Percentiles rank a stretch among this genome's conserved stretches.
phyloP scores from a whole-genome alignment of 78 protist genomes.

The Thecamonas trahens region DNA sequence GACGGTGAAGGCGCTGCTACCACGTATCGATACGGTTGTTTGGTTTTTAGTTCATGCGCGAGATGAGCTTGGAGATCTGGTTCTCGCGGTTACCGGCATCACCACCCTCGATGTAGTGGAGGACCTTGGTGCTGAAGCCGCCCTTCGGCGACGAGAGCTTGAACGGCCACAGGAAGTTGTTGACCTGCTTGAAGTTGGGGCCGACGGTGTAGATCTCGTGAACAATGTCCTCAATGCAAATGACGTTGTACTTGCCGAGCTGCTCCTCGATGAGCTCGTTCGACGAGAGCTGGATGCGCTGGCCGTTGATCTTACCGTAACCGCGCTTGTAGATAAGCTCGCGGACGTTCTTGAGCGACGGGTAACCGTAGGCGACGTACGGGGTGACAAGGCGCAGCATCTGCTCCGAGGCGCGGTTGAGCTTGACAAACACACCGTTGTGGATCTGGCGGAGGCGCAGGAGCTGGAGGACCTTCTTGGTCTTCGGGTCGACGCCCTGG shows the following conservation, averaged over 20 bases:
- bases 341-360: slow-evolving; percentile 87
- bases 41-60: slow-evolving; percentile 60
- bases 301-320: slow-evolving; percentile 77
- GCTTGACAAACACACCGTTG: slow-evolving; percentile 95
- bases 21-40: not conserved
- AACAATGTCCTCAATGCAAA: slow-evolving; percentile 98
- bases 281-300: slow-evolving; percentile 88
- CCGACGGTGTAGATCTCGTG: slow-evolving; percentile 98
- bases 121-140: slow-evolving; percentile 74
- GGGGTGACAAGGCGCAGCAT: slow-evolving; percentile 95
- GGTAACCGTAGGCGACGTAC: slow-evolving; percentile 97
- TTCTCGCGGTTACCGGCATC: slow-evolving; percentile 96
- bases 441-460: slow-evolving; percentile 97
- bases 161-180: slow-evolving; percentile 98
- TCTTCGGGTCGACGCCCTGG: slow-evolving; percentile 90
- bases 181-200: slow-evolving; percentile 87
- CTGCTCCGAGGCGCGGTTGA: slow-evolving; percentile 96
- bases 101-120: slow-evolving; percentile 98
- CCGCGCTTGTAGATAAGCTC: slow-evolving; percentile 99
- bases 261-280: slow-evolving; percentile 80
- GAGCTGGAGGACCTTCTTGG: slow-evolving; percentile 92
- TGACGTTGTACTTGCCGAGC: slow-evolving; percentile 79
- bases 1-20: too few species aligned
- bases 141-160: slow-evolving; percentile 91
- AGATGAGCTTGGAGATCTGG: slow-evolving; percentile 76